These are phyloP conservation scores for Tulasnella sp. DNA, from an alignment of 768 basidiomycete species.

Conservation along the genomic window DNA sequence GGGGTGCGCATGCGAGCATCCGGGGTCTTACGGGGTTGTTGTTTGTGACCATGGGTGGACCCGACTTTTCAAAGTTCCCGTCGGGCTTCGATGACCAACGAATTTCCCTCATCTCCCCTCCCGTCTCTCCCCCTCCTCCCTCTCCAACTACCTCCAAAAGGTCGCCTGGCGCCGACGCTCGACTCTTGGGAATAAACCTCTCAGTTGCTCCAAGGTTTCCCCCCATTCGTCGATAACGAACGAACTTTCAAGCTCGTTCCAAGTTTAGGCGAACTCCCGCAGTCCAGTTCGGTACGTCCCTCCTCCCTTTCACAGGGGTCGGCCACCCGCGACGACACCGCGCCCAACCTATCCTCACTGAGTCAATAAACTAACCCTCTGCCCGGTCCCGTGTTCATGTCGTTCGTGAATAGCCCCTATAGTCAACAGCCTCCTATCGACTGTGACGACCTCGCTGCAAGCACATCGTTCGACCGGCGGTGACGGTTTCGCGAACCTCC, in stretches of 20 bases:
- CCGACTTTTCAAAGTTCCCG: background rate
- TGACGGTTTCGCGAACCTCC: background rate
- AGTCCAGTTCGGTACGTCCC: background rate
- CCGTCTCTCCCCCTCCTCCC: background rate
- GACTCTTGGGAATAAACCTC: background rate
- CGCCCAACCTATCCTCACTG: background rate
- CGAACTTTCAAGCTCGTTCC: background rate
- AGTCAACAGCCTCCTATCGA: background rate
- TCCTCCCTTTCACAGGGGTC: background rate
- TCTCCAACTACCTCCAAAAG: background rate
- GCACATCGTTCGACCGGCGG: background rate
- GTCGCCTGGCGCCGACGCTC: background rate
- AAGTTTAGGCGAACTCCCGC: background rate
- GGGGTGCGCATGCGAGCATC: background rate
- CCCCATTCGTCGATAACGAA: background rate
- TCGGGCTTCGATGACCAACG: background rate
- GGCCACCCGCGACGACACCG: background rate
- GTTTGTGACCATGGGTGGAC: background rate
- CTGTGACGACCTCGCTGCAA: background rate
- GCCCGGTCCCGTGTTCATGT: background rate
- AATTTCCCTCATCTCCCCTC: background rate
- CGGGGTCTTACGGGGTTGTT: background rate
- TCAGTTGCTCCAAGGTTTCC: background rate
- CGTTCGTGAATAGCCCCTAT: background rate
- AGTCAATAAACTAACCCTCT: background rate